These are phyloP conservation scores for Gamsiella multidivaricata DNA, from an alignment of 192 early-diverging fungal genomes.

Conservation along the genomic window DNA sequence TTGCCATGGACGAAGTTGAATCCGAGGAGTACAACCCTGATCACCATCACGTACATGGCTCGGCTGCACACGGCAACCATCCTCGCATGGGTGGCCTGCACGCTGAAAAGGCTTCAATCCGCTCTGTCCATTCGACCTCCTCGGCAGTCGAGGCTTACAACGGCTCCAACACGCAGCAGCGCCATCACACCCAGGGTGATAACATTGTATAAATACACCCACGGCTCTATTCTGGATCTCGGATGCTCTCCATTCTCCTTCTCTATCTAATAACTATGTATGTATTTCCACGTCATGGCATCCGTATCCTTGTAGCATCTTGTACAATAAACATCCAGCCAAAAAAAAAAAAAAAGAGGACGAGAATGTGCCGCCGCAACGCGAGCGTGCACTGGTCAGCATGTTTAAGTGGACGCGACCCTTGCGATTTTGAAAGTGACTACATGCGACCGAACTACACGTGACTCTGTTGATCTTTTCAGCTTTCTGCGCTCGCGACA, in stretches of 20 bases:
- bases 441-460: too few species aligned
- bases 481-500: too few species aligned
- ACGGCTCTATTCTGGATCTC: neutral
- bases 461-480: neutral
- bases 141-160: conserved; percentile 10
- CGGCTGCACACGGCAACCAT: neutral
- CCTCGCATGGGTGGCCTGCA: conserved; percentile 21
- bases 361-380: neutral
- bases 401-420: neutral
- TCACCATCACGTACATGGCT: conserved; percentile 7
- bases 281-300: too few species aligned
- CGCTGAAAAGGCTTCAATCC: conserved; percentile 29
- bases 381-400: too few species aligned
- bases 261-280: too few species aligned
- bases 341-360: neutral
- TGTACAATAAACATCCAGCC: neutral
- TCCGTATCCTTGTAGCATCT: neutral
- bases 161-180: neutral
- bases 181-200: conserved; percentile 5
- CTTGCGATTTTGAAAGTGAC: neutral
- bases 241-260: too few species aligned
- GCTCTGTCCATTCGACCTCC: conserved; percentile 20
- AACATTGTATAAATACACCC: conserved; percentile 20
- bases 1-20: conserved; percentile 39
- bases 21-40: conserved; percentile 12